Base-by-base conservation (phyloP, 495 filamentous ascomycete species). In the Daldinia childiae region DNA sequence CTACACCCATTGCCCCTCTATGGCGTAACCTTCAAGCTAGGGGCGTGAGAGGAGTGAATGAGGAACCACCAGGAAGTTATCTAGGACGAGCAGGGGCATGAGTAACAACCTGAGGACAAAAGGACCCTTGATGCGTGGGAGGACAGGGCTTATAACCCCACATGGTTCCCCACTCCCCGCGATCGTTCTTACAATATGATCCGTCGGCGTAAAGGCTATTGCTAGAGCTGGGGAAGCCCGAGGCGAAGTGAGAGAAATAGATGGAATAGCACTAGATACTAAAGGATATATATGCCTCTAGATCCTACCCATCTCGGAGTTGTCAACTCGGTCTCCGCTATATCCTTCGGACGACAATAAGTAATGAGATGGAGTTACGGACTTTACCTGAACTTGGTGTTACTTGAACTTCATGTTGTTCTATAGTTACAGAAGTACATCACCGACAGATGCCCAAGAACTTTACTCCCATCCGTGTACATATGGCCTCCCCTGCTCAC, bases 251-350 rank as follows among this genome's bases (percentile, higher is more conserved):
- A 27, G 36, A 45, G n/a, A n/a, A 2, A 19, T n/a, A 30, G 11
- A 52, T 41, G 27, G 21, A 39, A 64, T 62, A 72, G 69, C 58
- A 72, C 51, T 59, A 64, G 54, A 36, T 43, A 7, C 51, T 9
- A 45, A 45, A 38, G 34, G 21, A 21, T 67, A 71, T 72, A 67
- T 68, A 68, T 72, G 64, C 59, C 36, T 51, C 34, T 19, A 8
- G 45, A 68, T 72, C 59, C 36, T 54, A 64, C 64, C 24, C 38
- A 14, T 61, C 39, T 68, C 59, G 64, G 59, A 4, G 24, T 48
- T 60, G 55, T 6, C 30, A 55, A 48, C 69, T 68, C 64, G 64
- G 64, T 68, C 50, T 72, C 69, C 69, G 69, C 15, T 19, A 24
- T 34, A n/a, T 32, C 15, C 12, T 64, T 72, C 54, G 50, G 69